Evolutionary conservation across 345 rosid species (phyloP).

Genomic region (Gynandropsis gynandra): DNA sequence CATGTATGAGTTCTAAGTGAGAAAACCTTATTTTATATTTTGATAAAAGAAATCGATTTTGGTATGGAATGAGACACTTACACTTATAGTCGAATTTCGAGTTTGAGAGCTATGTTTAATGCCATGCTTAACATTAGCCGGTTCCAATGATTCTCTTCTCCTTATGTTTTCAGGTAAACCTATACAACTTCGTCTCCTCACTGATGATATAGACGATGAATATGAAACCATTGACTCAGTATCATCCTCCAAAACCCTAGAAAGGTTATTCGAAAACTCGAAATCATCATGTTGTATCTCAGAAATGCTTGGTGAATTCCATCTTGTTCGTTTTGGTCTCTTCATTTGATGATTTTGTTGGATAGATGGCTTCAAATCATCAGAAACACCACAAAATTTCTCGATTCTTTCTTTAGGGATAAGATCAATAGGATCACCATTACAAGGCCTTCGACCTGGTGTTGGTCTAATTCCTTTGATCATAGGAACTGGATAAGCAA

Average conservation of each 20-base stretch:
- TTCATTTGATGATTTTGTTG: conserved; percentile 20
- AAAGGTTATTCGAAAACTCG: conserved; percentile 18
- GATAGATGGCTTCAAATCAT: conserved; percentile 16
- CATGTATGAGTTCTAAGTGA: no score
- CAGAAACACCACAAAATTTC: conserved; percentile 34
- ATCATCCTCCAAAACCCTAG: conserved; percentile 29
- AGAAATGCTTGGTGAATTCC: conserved; percentile 22
- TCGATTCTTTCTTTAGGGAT: conserved; percentile 38
- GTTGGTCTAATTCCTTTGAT: conserved; percentile 54
- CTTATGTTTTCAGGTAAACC: conserved; percentile 24
- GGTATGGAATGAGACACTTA: conserved; percentile 28
- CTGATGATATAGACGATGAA: conserved; percentile 17
- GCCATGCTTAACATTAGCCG: conserved; percentile 27
- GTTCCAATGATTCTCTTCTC: conserved; percentile 27
- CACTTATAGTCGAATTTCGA: conserved; percentile 17
- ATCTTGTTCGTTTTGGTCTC: conserved; percentile 22
- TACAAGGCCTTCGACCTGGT: conserved; percentile 46
- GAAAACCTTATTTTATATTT: no score
- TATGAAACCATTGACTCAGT: conserved; percentile 31
- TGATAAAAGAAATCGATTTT: not conserved
- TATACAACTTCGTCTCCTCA: conserved; percentile 46
- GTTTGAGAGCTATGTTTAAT: conserved; percentile 18
- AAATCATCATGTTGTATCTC: conserved; percentile 18
- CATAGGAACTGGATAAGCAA: conserved; percentile 60
- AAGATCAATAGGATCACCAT: conserved; percentile 44